Evolutionary conservation across 2,329 filamentous ascomycete species (phyloP).

Genomic region (Arthrobotrys sinensis): DNA sequence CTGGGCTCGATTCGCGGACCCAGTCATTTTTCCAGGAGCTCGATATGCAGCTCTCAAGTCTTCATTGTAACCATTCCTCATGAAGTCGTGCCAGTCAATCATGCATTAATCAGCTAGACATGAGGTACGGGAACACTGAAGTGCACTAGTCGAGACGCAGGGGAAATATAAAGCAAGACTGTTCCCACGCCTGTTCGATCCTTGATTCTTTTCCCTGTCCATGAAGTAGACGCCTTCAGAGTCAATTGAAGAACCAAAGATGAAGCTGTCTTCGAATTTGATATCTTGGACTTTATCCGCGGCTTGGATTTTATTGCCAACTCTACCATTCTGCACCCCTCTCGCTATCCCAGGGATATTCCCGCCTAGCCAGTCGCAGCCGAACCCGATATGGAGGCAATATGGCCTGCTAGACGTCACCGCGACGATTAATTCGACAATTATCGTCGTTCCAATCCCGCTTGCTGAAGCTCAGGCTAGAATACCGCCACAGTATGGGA

Average conservation of each 20-base stretch:
- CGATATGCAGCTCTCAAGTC: background rate
- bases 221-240: too few relatives aligned
- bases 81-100: background rate
- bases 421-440: slow-evolving; percentile 73
- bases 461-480: slow-evolving; percentile 69
- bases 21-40: background rate
- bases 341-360: slow-evolving; percentile 4
- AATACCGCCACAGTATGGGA: slow-evolving; percentile 71
- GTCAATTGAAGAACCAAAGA: background rate
- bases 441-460: slow-evolving; percentile 72
- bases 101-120: too few relatives aligned
- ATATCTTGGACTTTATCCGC: background rate
- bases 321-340: background rate
- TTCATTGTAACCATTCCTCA: background rate
- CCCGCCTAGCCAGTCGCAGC: slow-evolving; percentile 63
- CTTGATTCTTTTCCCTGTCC: too few relatives aligned
- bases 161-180: too few relatives aligned
- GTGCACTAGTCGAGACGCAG: too few relatives aligned
- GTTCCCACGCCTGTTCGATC: too few relatives aligned
- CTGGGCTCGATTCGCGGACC: background rate
- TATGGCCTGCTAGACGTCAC: slow-evolving; percentile 70
- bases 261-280: background rate
- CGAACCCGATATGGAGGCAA: slow-evolving; percentile 71
- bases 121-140: too few relatives aligned
- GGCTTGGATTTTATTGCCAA: background rate